Conservation (phyloP, 441 rosid species). For the Dalechampia spathulata region DNA sequence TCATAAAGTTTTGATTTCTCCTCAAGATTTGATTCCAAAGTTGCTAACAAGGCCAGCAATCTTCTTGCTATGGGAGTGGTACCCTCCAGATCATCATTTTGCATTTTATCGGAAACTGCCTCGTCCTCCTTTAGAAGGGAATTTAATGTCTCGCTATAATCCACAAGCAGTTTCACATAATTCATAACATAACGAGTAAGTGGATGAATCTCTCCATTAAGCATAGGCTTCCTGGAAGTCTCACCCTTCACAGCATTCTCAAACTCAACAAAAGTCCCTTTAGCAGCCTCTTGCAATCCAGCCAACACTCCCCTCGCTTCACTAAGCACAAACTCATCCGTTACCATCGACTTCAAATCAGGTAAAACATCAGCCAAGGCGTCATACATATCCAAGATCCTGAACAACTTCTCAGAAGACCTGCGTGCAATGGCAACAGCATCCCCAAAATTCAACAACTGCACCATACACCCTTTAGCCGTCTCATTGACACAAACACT, state of each 20-base stretch:
- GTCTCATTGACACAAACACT: conserved; percentile 84
- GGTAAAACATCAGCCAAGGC: conserved; percentile 52
- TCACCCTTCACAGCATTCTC: conserved; percentile 78
- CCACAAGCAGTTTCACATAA: conserved; percentile 80
- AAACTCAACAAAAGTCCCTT: conserved; percentile 87
- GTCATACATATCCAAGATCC: conserved; percentile 93
- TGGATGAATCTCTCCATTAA: conserved; percentile 88
- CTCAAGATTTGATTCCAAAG: conserved; percentile 68
- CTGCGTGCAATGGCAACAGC: conserved; percentile 76
- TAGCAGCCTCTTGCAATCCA: conserved; percentile 66
- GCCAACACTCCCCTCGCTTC: conserved; percentile 68
- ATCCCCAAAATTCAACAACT: conserved; percentile 83
- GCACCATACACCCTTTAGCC: conserved; percentile 76
- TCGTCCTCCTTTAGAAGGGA: conserved; percentile 49
- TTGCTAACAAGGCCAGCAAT: conserved; percentile 49
- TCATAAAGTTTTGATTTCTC: conserved; percentile 79
- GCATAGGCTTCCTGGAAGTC: conserved; percentile 76
- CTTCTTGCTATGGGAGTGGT: conserved; percentile 53
- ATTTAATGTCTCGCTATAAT: conserved; percentile 62
- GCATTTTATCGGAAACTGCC: conserved; percentile 29
- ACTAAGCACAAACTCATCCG: conserved; percentile 40
- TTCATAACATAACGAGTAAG: conserved; percentile 93
- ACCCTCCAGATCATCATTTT: conserved; percentile 29
- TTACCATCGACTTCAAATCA: conserved; percentile 47
- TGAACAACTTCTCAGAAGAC: conserved; percentile 84